Evolutionary conservation across 495 filamentous ascomycete genomes (phyloP), one percentile per base, ranked within the genome.

Genomic region (Penicillium turbatum): DNA sequence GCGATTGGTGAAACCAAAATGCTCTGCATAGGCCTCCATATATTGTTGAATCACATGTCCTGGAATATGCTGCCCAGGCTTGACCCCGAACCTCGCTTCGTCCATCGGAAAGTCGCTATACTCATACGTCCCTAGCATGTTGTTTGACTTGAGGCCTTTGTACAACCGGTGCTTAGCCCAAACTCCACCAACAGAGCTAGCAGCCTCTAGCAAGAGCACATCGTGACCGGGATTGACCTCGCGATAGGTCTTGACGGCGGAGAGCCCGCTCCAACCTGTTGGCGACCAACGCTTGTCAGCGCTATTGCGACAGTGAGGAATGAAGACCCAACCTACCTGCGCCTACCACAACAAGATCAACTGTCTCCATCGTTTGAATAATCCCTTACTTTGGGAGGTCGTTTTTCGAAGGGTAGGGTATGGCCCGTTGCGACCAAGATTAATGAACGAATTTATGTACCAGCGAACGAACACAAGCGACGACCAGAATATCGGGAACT

Each of bases 91-190:
- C 0, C 68, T 78, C 17, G 73, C 62, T 31, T 73, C 72, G 48
- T 83, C 79, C 85, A 92, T 86, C 27, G 86, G 86, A 55, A 86
- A 88, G 59, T 89, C 87, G 38, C 80, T 82, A 64, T 79, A 87
- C 65, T 88, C 86, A 61, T 84, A 83, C 4, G 78, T 85, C 10
- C 86, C 84, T 16, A 82, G 65, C 65, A 79, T 71, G 55, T 83
- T 82, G 63, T 84, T 85, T 6, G 85, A 81, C 47, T 81, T 83
- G 19, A 92, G 77, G 9, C 84, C 83, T 7, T 81, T 79, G 62
- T 89, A 90, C 26, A 87, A 69, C 0, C 83, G 72, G 30, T 85
- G 69, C 31, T 78, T 69, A 5, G 81, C 76, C 89, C 88, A 92
- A 36, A 84, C 80, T 27, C 89, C 88, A 7, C 88, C 89, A 24